Conservation (phyloP, 768 basidiomycete species). For the Psilocybe sp. region DNA sequence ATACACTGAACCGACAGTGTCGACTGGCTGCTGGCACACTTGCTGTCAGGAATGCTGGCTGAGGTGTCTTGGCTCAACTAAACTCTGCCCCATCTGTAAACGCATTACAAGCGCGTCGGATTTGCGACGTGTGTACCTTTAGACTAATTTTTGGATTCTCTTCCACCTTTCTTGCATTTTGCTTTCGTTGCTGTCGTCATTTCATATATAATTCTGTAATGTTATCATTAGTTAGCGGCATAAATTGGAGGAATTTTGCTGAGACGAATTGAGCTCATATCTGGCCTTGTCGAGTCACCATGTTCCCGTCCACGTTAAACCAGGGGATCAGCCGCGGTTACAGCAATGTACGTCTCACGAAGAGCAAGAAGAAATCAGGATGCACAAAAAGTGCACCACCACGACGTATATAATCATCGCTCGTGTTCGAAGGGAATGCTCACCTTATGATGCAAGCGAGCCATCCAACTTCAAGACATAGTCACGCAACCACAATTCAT, state of each 20-base stretch:
- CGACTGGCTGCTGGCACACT: constrained; percentile 87
- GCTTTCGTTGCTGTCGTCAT: constrained; percentile 2
- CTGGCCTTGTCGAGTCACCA: constrained; percentile 85
- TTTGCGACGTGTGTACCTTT: constrained; percentile 74
- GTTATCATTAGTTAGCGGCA: constrained; percentile 1
- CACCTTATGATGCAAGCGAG: constrained; percentile 19
- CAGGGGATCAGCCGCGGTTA: constrained; percentile 46
- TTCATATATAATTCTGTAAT: constrained; percentile 11
- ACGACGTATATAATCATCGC: constrained; percentile 65
- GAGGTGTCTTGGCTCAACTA: constrained; percentile 78
- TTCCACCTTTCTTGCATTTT: constrained; percentile 1
- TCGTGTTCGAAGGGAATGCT: constrained; percentile 16
- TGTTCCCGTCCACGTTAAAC: constrained; percentile 43
- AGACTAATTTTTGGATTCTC: constrained; percentile 8
- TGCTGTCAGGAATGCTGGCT: constrained; percentile 84
- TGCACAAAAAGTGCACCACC: constrained; percentile 48
- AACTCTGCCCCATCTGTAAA: constrained; percentile 85
- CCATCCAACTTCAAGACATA: background rate
- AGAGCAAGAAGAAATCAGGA: constrained; percentile 26
- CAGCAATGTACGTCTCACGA: constrained; percentile 22
- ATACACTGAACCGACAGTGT: constrained; percentile 74
- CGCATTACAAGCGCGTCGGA: constrained; percentile 78
- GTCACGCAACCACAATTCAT: background rate
- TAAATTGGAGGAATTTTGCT: constrained; percentile 5
- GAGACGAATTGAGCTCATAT: constrained; percentile 55